phyloP scores from a whole-genome alignment of 208 protist species.

The Trypanosoma platydactyli region DNA sequence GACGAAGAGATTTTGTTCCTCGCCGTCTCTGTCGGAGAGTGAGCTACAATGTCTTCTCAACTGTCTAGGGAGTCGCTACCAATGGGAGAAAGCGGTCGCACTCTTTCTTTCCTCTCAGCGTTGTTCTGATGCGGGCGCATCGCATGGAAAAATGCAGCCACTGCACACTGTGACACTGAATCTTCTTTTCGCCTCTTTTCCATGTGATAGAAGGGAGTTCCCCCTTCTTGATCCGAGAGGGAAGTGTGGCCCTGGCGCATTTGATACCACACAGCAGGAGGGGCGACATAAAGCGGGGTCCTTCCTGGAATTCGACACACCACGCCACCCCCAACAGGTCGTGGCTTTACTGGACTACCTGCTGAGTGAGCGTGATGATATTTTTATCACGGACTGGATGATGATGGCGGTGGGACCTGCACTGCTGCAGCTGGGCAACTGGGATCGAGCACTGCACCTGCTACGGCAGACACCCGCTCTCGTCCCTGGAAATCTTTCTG shows the following conservation, averaged over 20 bases:
- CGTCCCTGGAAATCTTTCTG: background rate
- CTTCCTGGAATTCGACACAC: conserved; percentile 9
- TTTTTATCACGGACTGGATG: conserved; percentile 62
- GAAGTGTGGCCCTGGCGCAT: background rate
- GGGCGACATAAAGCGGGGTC: background rate
- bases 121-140: background rate
- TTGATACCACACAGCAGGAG: background rate
- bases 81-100: conserved; percentile 38
- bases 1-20: background rate
- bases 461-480: conserved; percentile 52
- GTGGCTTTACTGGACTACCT: conserved; percentile 62
- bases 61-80: conserved; percentile 32
- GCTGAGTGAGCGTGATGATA: conserved; percentile 67
- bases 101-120: conserved; percentile 28
- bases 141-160: conserved; percentile 6
- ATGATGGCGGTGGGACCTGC: conserved; percentile 53
- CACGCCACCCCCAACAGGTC: conserved; percentile 40
- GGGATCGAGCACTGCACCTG: conserved; percentile 55
- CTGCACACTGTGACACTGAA: conserved; percentile 53
- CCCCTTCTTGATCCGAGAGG: background rate
- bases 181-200: conserved; percentile 63
- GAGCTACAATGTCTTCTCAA: conserved; percentile 70
- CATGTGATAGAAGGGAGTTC: conserved; percentile 7
- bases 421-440: conserved; percentile 65
- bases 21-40: conserved; percentile 22